phyloP scores from a whole-genome alignment of 371 early-diverging fungal species.

The Saksenaea oblongispora region DNA sequence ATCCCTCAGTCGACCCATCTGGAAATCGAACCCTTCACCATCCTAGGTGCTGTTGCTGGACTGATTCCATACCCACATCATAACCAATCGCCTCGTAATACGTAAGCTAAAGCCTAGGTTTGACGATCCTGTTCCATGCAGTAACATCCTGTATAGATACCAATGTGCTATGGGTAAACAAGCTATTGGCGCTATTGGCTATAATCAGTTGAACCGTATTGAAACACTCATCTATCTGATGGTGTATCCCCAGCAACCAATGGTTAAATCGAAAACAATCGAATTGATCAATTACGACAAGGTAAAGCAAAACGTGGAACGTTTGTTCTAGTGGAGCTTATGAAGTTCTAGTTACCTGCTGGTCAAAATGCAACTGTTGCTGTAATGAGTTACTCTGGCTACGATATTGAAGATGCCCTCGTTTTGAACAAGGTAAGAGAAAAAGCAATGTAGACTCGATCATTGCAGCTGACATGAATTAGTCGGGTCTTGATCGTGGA shows the following conservation, averaged over 20 bases:
- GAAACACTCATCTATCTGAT: constrained; percentile 97
- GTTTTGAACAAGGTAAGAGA: constrained; percentile 89
- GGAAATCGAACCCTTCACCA: constrained; percentile 98
- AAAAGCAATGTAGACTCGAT: neutral
- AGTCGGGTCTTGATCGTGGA: constrained; percentile 97
- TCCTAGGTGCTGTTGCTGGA: constrained; percentile 98
- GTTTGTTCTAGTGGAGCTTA: neutral
- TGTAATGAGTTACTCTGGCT: constrained; percentile 99
- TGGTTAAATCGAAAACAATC: constrained; percentile 98
- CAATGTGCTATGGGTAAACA: constrained; percentile 99
- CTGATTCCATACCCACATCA: constrained; percentile 99
- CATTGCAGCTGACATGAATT: neutral
- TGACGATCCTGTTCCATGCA: neutral
- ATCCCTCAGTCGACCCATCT: constrained; percentile 91
- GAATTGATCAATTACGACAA: constrained; percentile 98
- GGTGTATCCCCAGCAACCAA: constrained; percentile 98
- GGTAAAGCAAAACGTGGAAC: constrained; percentile 23
- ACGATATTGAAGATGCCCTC: constrained; percentile 99
- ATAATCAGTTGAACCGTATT: constrained; percentile 95
- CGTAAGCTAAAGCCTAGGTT: constrained; percentile 52
- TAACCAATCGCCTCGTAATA: constrained; percentile 99
- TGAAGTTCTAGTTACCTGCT: constrained; percentile 78
- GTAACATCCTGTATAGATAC: constrained; percentile 35
- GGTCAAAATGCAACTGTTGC: constrained; percentile 99
- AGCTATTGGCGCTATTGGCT: constrained; percentile 98